Conservation (phyloP, 2,329 filamentous ascomycete species). For the Fusarium cyanostomum region DNA sequence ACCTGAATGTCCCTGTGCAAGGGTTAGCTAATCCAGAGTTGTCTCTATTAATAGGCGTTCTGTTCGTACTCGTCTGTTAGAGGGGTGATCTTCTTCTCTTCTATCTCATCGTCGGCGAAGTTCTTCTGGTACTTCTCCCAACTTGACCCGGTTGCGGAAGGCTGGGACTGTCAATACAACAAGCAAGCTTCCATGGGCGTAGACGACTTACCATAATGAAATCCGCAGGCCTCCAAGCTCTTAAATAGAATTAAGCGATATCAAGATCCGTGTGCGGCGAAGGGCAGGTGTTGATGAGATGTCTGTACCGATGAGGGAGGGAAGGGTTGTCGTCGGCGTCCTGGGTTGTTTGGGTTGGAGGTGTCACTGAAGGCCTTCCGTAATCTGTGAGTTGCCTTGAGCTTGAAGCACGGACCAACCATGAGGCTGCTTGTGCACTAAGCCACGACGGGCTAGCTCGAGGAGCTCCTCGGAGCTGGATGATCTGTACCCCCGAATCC, state of each 20-base stretch:
- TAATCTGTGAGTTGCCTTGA: conserved; percentile 55
- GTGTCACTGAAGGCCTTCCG: conserved; percentile 51
- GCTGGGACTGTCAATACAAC: conserved; percentile 63
- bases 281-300: conserved; percentile 2
- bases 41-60: not conserved
- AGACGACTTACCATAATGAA: conserved; percentile 54
- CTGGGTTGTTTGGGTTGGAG: conserved; percentile 44
- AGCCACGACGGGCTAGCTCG: conserved; percentile 34
- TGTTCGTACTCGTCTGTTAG: conserved; percentile 88
- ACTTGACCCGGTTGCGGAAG: conserved; percentile 89
- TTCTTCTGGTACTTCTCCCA: conserved; percentile 99
- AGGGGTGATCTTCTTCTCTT: conserved; percentile 99
- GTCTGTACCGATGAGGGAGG: conserved; percentile 14
- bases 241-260: not conserved
- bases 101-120: conserved; percentile 94
- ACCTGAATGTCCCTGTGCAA: conserved; percentile 91
- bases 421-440: conserved; percentile 41
- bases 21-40: conserved; percentile 36
- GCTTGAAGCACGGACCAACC: conserved; percentile 48
- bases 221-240: conserved; percentile 41
- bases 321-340: conserved; percentile 31
- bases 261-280: not conserved
- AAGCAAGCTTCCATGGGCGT: conserved; percentile 11
- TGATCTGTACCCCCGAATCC: conserved; percentile 53
- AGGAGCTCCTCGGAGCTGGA: conserved; percentile 49